Conservation (phyloP, 1,284 basidiomycete species). For the Macrocystidia cucumis region DNA sequence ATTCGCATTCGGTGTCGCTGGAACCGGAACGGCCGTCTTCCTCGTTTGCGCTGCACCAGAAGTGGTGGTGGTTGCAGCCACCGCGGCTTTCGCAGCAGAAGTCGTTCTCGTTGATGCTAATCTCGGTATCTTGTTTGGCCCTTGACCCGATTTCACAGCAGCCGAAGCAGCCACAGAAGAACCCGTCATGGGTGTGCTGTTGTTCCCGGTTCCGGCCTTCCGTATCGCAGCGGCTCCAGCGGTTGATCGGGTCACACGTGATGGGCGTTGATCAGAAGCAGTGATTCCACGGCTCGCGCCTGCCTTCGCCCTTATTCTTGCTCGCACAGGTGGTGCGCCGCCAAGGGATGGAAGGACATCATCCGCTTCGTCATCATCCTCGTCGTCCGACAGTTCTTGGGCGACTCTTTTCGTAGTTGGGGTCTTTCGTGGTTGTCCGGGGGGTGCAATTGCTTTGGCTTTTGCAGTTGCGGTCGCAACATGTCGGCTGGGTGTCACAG, state of each 20-base stretch:
- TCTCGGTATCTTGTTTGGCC: slow-evolving; percentile 72
- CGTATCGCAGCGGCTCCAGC: slow-evolving; percentile 39
- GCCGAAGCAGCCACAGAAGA: slow-evolving; percentile 33
- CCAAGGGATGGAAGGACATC: slow-evolving; percentile 60
- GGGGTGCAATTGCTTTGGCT: slow-evolving; percentile 61
- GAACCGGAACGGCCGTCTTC: slow-evolving; percentile 49
- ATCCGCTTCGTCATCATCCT: slow-evolving; percentile 48
- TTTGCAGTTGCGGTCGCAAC: slow-evolving; percentile 59
- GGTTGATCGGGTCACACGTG: slow-evolving; percentile 69
- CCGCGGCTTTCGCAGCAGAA: slow-evolving; percentile 39
- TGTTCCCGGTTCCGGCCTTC: slow-evolving; percentile 34
- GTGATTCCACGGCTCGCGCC: slow-evolving; percentile 36
- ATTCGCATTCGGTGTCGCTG: slow-evolving; percentile 39
- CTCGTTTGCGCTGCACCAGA: too few species aligned
- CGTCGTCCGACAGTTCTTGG: slow-evolving; percentile 47
- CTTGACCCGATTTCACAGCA: slow-evolving; percentile 20
- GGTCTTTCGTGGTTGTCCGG: slow-evolving; percentile 82
- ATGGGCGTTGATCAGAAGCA: slow-evolving; percentile 59
- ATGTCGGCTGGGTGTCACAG: slow-evolving; percentile 73
- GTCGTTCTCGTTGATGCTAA: slow-evolving; percentile 49
- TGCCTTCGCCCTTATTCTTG: slow-evolving; percentile 35
- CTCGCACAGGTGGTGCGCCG: slow-evolving; percentile 32
- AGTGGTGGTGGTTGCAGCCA: slow-evolving; percentile 22
- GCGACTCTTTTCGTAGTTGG: slow-evolving; percentile 68
- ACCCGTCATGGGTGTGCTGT: too few species aligned